phyloP scores from a whole-genome alignment of 768 basidiomycete genomes.

The Russula olivacea region DNA sequence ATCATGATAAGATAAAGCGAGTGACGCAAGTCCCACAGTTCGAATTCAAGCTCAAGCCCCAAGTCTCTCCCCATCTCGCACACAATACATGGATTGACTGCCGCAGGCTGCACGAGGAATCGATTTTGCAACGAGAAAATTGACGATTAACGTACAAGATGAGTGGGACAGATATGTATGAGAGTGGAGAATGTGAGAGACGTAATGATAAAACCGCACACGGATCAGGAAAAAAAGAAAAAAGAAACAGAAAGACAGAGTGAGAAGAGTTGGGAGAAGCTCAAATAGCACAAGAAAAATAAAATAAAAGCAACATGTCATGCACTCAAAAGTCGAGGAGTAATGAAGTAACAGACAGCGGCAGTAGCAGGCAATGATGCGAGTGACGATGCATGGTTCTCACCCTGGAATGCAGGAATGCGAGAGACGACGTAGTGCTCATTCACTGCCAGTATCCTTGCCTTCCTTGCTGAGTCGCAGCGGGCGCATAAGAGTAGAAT shows the following conservation, averaged over 20 bases:
- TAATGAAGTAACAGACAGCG: constrained; percentile 10
- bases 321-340: constrained; percentile 3
- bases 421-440: constrained; percentile 1
- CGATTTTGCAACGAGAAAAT: constrained; percentile 20
- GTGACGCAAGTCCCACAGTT: background rate
- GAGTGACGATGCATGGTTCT: background rate
- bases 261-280: background rate
- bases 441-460: constrained; percentile 50
- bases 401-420: no score
- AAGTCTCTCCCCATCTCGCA: no score
- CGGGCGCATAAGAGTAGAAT: constrained; percentile 55
- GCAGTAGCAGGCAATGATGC: constrained; percentile 8
- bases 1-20: constrained; percentile 9
- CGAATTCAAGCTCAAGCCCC: no score
- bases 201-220: constrained; percentile 25
- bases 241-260: constrained; percentile 21
- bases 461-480: constrained; percentile 37
- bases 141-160: constrained; percentile 29
- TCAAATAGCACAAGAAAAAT: constrained; percentile 14
- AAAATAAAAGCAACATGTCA: background rate
- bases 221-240: constrained; percentile 22
- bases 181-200: constrained; percentile 22
- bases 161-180: constrained; percentile 24
- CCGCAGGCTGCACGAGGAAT: constrained; percentile 15
- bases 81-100: background rate